Base-by-base conservation (phyloP, 148 eudicot genomes). In the Silene latifolia region DNA sequence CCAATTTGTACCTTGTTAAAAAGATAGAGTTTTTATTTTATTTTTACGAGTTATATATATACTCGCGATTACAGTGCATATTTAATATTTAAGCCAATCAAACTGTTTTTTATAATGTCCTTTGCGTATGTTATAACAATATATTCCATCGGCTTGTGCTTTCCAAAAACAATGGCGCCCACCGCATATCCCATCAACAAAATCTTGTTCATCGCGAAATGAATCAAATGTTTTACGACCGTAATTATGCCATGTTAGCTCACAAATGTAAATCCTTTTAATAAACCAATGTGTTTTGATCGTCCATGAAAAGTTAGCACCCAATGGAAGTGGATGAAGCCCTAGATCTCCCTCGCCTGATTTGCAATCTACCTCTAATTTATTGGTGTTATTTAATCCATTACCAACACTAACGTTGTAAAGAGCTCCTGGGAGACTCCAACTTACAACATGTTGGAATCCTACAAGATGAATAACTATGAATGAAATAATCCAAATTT, bases 161-260 rank as follows among this genome's bases (percentile, higher is more conserved):
- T 66, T 78, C 81, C 76, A 78, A 46, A 39, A 53, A 39, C 81
- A 78, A 72, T 78, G 81, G 8, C 73, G 81, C 8, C 72, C 81
- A 15, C 76, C 81, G 12, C 81, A 78, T 25, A 42, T 67, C 3
- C 0, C 2, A 12, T 66, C 76, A 14, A 72, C 73, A 67, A 78
- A 78, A 11, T 78, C 72, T 24, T 65, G 42, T 21, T 66, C 67
- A 46, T 78, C 77, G 0, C 27, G 8, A 35, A 78, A 72, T 11
- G 72, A 73, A 58, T 72, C 72, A 13, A 78, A 72, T 12, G 35
- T 17, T 32, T 72, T 78, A 21, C 72, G 76, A 0, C 76, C 72
- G n/a, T 58, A 23, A 8, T 66, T 1, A 13, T 72, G 29, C 81
- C 81, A 78, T 44, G 76, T 72, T 3, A 78, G 46, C 15, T 51